Conservation (phyloP, 2,329 filamentous ascomycete genomes). For the Aspergillus quadricinctus region DNA sequence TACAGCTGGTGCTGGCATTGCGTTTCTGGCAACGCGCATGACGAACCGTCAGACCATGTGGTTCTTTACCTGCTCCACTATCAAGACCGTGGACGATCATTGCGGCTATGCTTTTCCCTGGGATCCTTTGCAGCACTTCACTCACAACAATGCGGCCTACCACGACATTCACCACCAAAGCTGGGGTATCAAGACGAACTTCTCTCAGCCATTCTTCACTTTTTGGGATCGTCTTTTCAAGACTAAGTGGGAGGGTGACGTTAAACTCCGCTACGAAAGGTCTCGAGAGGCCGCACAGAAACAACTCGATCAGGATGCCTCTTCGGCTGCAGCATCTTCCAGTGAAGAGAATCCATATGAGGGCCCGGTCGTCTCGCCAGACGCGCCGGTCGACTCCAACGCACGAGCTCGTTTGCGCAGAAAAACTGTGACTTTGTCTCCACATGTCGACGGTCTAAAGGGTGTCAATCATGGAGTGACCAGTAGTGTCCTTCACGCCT, state of each 20-base stretch:
- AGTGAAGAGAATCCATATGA: conserved; percentile 26
- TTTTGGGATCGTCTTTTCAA: conserved; percentile 84
- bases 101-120: conserved; percentile 94
- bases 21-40: conserved; percentile 77
- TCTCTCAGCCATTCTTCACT: conserved; percentile 63
- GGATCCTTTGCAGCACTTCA: conserved; percentile 88
- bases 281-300: conserved; percentile 53
- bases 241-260: conserved; percentile 76
- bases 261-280: conserved; percentile 55
- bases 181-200: conserved; percentile 84
- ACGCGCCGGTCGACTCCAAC: conserved; percentile 18
- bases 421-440: conserved; percentile 29
- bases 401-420: conserved; percentile 32
- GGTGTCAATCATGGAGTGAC: conserved; percentile 35
- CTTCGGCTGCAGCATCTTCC: conserved; percentile 9
- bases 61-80: conserved; percentile 83
- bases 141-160: conserved; percentile 92
- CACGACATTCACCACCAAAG: conserved; percentile 98
- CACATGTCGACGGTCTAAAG: conserved; percentile 31
- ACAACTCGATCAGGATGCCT: conserved; percentile 48
- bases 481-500: conserved; percentile 37
- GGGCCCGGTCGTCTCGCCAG: conserved; percentile 21
- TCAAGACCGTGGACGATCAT: conserved; percentile 98
- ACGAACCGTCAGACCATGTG: conserved; percentile 79
- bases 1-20: conserved; percentile 78